Evolutionary conservation across 1,284 basidiomycete genomes (phyloP), one percentile per base, ranked within the genome.

Genomic region (Puccinia coronata): DNA sequence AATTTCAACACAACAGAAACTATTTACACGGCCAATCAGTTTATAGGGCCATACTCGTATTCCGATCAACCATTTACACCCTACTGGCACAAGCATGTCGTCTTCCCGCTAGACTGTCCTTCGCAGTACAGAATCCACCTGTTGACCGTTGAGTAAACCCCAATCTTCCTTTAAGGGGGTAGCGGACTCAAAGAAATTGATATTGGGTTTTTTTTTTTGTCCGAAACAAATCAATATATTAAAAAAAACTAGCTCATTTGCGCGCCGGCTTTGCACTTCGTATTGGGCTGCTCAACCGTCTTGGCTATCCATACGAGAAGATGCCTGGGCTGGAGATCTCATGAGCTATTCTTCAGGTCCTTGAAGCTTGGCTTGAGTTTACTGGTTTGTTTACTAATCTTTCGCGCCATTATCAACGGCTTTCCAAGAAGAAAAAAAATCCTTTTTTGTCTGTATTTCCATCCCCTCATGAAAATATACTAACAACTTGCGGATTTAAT

Each of bases 321-420:
- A 65, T 65, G 43, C 34, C 53, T 76, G 36, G 74, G 74, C 18
- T 76, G 74, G 74, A 76, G 74, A 36, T 76, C 74, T 23, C 59
- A 49, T 65, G 5, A 51, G 47, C 12, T 76, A 6, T 65, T 76
- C 59, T 65, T 63, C 31, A 63, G 74, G 28, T 65, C 59, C 43
- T 36, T 76, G 16, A 76, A 76, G 61, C 49, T 76, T 14, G 74
- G 74, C 0, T 31, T 76, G 0, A 51, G 43, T 43, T 43, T 76
- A 49, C 43, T 76, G 59, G 74, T 76, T 20, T n/a, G 61, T 55
- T 20, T n/a, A n/a, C n/a, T n/a, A n/a, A n/a, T n/a, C n/a, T n/a
- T n/a, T n/a, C n/a, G n/a, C 47, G 18, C 61, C 9, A 20, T 51
- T 34, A 39, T 39, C 25, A n/a, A 11, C 55, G 23, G 23, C 55